Evolutionary conservation across 1,284 basidiomycete genomes (phyloP).

Genomic region (Moesziomyces globuligerus): DNA sequence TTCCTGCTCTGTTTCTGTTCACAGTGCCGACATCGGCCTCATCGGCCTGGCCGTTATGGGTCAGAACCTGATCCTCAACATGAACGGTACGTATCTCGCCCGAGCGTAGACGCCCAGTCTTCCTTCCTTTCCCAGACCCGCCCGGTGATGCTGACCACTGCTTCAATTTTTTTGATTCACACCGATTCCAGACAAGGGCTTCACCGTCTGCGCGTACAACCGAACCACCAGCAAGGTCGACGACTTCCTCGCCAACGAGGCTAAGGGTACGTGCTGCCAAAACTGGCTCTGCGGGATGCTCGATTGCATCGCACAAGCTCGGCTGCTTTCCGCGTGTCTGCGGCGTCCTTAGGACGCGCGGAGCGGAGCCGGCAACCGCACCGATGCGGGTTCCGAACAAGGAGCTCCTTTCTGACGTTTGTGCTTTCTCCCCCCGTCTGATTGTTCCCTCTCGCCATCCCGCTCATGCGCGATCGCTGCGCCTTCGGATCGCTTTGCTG

Average conservation of each 20-base stretch:
- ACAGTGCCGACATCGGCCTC: slow-evolving; percentile 66
- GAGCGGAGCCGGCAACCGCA: not conserved
- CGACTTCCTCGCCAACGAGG: slow-evolving; percentile 93
- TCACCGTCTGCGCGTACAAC: slow-evolving; percentile 96
- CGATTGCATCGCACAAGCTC: not conserved
- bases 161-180: not conserved
- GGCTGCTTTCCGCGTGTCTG: not conserved
- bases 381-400: not conserved
- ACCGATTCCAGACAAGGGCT: slow-evolving; percentile 82
- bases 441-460: not conserved
- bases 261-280: slow-evolving; percentile 78
- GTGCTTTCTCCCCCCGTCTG: slow-evolving; percentile 65
- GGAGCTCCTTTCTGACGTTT: slow-evolving; percentile 12
- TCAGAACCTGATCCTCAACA: slow-evolving; percentile 67
- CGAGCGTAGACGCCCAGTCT: too few relatives aligned
- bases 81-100: slow-evolving; percentile 62
- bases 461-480: too few relatives aligned
- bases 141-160: slow-evolving; percentile 6
- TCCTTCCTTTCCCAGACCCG: too few relatives aligned
- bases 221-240: slow-evolving; percentile 97
- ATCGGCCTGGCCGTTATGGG: slow-evolving; percentile 68
- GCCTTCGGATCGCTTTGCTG: not conserved
- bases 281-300: not conserved
- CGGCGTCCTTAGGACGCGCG: not conserved
- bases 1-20: not conserved